These are phyloP conservation scores for Fusarium neocosmosporiellum DNA, from an alignment of 2,329 filamentous ascomycete genomes.

Conservation along the genomic window DNA sequence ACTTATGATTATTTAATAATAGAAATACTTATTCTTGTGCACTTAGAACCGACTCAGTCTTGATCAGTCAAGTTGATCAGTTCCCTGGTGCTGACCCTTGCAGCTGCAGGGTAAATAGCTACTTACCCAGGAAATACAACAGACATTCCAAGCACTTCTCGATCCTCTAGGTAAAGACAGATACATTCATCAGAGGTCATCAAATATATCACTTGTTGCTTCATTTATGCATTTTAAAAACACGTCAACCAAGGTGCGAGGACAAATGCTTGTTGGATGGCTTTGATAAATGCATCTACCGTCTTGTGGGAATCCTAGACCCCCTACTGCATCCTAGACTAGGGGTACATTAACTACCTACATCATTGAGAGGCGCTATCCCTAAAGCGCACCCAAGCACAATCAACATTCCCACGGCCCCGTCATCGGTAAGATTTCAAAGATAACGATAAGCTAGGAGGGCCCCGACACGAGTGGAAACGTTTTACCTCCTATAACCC, in stretches of 20 bases:
- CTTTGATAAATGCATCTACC: neutral
- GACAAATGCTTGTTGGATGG: too few relatives aligned
- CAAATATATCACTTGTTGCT: neutral
- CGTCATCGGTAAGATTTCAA: too few relatives aligned
- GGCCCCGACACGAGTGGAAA: neutral
- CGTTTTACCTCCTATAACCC: neutral
- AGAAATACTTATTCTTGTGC: neutral
- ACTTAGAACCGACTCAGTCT: neutral
- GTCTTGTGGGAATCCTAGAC: neutral
- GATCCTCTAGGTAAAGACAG: too few relatives aligned
- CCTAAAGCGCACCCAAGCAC: too few relatives aligned
- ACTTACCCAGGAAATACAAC: neutral
- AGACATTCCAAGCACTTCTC: neutral
- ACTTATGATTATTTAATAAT: neutral
- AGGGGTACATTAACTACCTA: too few relatives aligned
- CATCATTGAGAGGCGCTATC: too few relatives aligned
- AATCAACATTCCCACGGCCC: too few relatives aligned
- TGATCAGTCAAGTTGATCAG: neutral
- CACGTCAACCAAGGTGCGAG: neutral
- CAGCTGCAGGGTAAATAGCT: neutral
- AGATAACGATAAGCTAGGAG: neutral
- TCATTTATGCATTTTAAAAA: neutral
- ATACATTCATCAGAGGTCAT: accelerated
- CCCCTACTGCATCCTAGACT: neutral
- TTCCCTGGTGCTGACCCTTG: neutral